Evolutionary conservation across 2,329 filamentous ascomycete species (phyloP), one percentile per base, ranked within the genome.

Genomic region (Diaporthe australafricana): DNA sequence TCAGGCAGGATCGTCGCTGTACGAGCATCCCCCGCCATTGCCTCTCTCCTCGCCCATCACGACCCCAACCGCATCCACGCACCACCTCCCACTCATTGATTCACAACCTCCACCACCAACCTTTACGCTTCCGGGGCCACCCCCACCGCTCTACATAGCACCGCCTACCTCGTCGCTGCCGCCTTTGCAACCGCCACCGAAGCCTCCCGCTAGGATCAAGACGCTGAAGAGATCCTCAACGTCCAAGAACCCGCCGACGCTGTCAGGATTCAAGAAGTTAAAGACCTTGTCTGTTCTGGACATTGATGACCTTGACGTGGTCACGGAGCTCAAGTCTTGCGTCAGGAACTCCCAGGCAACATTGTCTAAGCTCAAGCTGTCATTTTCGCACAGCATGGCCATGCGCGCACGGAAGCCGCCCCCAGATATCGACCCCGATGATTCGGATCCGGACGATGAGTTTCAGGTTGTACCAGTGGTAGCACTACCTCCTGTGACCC

Each of bases 221-320:
- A 12, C 72, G 1, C 75, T 77, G 52, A 84, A 82, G 75, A 83
- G 81, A 53, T 62, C 75, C 9, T 48, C 75, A 30, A 40, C 72
- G 11, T 56, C 75, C 5, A 80, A 81, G n/a, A 83, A 85, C 14
- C 87, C 87, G 2, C 83, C 86, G 1, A 91, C 88, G 0, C 77
- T 92, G 6, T 88, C 87, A 0, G 87, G 86, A 0, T 91, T 92
- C 80, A 87, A 83, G 62, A 84, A 84, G 47, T 81, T 92, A 17
- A 86, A 85, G 74, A 85, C 78, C 5, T 80, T 92, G 17, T 81
- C 85, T 5, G 81, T 92, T 8, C 81, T 92, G 42, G 90, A 92
- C 73, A 90, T 92, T 67, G 90, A 92, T 72, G 84, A 81, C 35
- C 81, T 91, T 5, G 87, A 90, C 42, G 81, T 89, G 40, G 76